A percentile compares a stretch with the other conserved stretches of the same genome.
Conservation (phyloP, 1,284 basidiomycete genomes). For the Sanghuangporus sanghuang region DNA sequence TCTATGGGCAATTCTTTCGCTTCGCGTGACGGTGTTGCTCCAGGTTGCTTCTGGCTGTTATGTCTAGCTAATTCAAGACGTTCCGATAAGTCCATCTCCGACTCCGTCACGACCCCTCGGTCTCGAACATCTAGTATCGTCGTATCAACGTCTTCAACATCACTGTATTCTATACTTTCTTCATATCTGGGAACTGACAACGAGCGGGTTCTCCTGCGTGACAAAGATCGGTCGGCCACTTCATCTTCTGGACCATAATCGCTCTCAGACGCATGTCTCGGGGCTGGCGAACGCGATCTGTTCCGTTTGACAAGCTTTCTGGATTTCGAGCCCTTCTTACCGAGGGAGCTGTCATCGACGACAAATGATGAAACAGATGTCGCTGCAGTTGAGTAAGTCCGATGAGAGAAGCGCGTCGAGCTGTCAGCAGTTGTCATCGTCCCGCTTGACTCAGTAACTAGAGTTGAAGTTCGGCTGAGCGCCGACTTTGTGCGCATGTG, state of each 20-base stretch:
- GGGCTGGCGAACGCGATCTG: slow-evolving; percentile 47
- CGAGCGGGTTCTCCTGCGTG: slow-evolving; percentile 36
- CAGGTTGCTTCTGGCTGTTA: slow-evolving; percentile 74
- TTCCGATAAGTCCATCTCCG: slow-evolving; percentile 68
- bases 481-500: slow-evolving; percentile 62
- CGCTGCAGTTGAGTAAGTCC: slow-evolving; percentile 57
- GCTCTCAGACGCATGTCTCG: neutral
- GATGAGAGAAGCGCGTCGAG: slow-evolving; percentile 63
- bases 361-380: slow-evolving; percentile 48
- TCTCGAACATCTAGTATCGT: slow-evolving; percentile 25
- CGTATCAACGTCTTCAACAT: slow-evolving; percentile 25
- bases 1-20: slow-evolving; percentile 45
- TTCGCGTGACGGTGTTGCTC: slow-evolving; percentile 34
- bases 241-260: slow-evolving; percentile 11
- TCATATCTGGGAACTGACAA: slow-evolving; percentile 36
- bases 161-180: slow-evolving; percentile 41
- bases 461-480: slow-evolving; percentile 60
- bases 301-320: slow-evolving; percentile 53
- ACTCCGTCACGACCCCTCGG: slow-evolving; percentile 44
- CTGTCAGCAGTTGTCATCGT: slow-evolving; percentile 62
- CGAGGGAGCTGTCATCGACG: slow-evolving; percentile 52
- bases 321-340: slow-evolving; percentile 42
- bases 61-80: slow-evolving; percentile 73
- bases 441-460: slow-evolving; percentile 42
- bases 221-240: slow-evolving; percentile 20